These are phyloP conservation scores for Magnolia sinica DNA, from an alignment of 164 flowering plant genomes.

Conservation along the genomic window DNA sequence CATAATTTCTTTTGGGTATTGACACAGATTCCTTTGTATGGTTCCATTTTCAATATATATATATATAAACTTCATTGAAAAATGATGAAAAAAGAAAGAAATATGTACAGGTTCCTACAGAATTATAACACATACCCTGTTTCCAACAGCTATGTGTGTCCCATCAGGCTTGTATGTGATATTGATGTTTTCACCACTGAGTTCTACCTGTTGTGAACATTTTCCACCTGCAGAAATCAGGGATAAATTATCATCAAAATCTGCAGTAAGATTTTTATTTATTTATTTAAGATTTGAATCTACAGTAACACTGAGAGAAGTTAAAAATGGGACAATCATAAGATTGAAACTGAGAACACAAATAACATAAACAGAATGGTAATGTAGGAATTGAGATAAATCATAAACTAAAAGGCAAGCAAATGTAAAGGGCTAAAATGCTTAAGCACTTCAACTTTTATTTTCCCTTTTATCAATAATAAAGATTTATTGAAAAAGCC, in stretches of 20 bases:
- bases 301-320: neutral
- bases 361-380: neutral
- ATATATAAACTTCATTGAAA: neutral
- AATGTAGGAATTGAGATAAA: neutral
- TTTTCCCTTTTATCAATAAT: neutral
- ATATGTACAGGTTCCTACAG: neutral
- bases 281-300: neutral
- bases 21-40: too few species aligned
- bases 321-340: neutral
- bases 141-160: conserved; percentile 90
- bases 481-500: neutral
- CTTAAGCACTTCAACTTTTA: neutral
- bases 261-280: too few species aligned
- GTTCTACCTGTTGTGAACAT: conserved; percentile 58
- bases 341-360: neutral
- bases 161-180: conserved; percentile 95
- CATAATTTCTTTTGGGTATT: too few species aligned
- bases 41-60: too few species aligned
- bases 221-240: conserved; percentile 68
- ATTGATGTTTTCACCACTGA: conserved; percentile 95
- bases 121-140: conserved; percentile 50
- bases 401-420: neutral
- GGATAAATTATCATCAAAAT: neutral
- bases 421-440: neutral
- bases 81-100: neutral